Evolutionary conservation across 176 grass and related monocot genomes (phyloP).

Genomic region (Guadua angustifolia): DNA sequence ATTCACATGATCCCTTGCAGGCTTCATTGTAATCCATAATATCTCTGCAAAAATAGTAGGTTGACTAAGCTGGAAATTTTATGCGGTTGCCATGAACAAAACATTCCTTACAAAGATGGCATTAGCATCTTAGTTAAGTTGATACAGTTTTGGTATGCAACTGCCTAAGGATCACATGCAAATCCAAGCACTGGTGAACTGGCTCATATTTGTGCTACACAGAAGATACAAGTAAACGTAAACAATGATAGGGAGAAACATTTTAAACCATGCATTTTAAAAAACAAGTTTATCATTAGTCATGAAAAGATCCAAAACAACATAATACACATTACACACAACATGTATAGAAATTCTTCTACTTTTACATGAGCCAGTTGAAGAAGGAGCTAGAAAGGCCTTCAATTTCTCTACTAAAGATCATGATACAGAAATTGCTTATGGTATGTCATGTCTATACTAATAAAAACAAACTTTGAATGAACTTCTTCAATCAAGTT

Average conservation of each 20-base stretch:
- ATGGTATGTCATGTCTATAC: slow-evolving; percentile 5
- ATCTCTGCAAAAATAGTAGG: slow-evolving; percentile 26
- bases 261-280: slow-evolving; percentile 38
- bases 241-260: slow-evolving; percentile 27
- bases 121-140: slow-evolving; percentile 10
- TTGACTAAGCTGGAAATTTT: slow-evolving; percentile 24
- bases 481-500: slow-evolving; percentile 22
- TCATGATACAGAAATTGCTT: not conserved
- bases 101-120: not conserved
- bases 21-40: slow-evolving; percentile 36
- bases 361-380: slow-evolving; percentile 10
- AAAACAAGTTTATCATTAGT: not conserved
- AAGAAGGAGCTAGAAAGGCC: not conserved
- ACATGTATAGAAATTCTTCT: slow-evolving; percentile 8
- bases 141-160: slow-evolving; percentile 23
- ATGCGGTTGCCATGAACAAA: slow-evolving; percentile 24
- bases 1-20: slow-evolving; percentile 24
- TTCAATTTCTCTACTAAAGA: slow-evolving; percentile 5
- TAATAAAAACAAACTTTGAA: not conserved
- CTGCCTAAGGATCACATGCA: not conserved
- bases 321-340: not conserved
- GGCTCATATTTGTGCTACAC: not conserved
- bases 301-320: slow-evolving; percentile 18
- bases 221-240: slow-evolving; percentile 25
- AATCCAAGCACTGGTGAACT: slow-evolving; percentile 31